Evolutionary conservation across 129 eudicot species (phyloP), one percentile per base, ranked within the genome.

Genomic region (Centella asiatica): DNA sequence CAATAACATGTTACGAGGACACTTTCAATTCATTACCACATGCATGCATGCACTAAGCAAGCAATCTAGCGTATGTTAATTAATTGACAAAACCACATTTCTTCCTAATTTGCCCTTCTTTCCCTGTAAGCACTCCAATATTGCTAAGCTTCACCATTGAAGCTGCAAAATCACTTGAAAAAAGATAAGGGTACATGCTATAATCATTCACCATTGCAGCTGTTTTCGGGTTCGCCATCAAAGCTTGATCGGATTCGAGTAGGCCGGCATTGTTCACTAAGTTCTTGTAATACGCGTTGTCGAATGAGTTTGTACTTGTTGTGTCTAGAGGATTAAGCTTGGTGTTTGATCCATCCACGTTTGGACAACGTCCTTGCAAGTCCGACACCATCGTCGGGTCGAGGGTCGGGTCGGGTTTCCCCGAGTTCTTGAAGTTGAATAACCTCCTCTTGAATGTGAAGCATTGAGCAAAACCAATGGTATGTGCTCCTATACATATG

Each of bases 221-320:
- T 45, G 86, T 65, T 15, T 13, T 44, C 2, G 83, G 76, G 71
- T 85, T 75, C 33, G 62, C 56, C 74, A 78, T 74, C 29, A 90
- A 62, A n/a, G 89, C 92, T 56, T 85, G 95, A 77, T 90, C 97
- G 1, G 95, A 85, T 69, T 85, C 84, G 23, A 90, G 93, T 22
- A 89, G 78, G 25, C 86, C 97, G 1, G 72, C 57, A 36, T 83
- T 82, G 77, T 60, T 82, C 37, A 89, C 72, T 2, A 89, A 67
- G 69, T 80, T 89, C 69, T 69, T 80, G 65, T n/a, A n/a, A n/a
- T n/a, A n/a, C n/a, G n/a, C n/a, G n/a, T 90, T 90, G 54, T 90
- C 95, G 37, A 90, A 86, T 60, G n/a, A 57, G 53, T 57, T 29
- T 17, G 71, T 67, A 15, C 76, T 79, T 24, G 79, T 72, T 19